Base-by-base conservation (phyloP, 106 monocot species). In the Acorus gramineus region DNA sequence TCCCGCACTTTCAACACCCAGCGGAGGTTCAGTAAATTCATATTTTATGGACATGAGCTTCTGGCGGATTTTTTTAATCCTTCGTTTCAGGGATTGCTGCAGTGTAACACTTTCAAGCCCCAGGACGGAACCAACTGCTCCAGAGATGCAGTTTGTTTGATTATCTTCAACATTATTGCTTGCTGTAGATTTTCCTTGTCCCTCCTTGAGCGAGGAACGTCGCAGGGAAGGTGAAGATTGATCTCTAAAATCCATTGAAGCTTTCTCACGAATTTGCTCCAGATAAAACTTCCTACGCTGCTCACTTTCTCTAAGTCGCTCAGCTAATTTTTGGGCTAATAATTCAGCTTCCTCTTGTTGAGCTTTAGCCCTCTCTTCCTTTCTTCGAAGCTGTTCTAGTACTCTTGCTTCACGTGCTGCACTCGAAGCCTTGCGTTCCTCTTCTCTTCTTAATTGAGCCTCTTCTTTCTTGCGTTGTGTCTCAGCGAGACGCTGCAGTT, bases 201-300 rank as follows among this genome's bases (percentile, higher is more conserved):
- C 66, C 3, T 93, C 93, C 64, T 81, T 93, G 68, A 77, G 81
- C 28, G 86, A 43, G 79, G 81, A 82, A 49, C 90, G 95, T 0
- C 90, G 84, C 46, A 86, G 70, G 57, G 90, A 52, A 71, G 87
- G 90, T 4, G 90, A 90, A 72, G 84, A 80, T 52, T 90, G 90
- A 55, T 95, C 95, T 74, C 87, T 84, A 63, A 87, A 90, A 76
- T 95, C 90, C 82, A 87, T 87, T 56, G 95, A 95, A 62, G 95
- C 95, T 78, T 72, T 90, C 69, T 95, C 95, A 63, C 95, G 90
- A 63, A 95, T 95, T 77, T 95, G 95, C 69, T 95, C 95, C 46
- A 95, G 79, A 76, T 90, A 90, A 82, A 73, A 87, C 60, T 90
- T 95, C 6, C 95, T 70, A 43, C 95, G 86, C 57, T 90, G 90